Evolutionary conservation across 1,139 yeast genomes (phyloP).

Genomic region (Candida sojae): DNA sequence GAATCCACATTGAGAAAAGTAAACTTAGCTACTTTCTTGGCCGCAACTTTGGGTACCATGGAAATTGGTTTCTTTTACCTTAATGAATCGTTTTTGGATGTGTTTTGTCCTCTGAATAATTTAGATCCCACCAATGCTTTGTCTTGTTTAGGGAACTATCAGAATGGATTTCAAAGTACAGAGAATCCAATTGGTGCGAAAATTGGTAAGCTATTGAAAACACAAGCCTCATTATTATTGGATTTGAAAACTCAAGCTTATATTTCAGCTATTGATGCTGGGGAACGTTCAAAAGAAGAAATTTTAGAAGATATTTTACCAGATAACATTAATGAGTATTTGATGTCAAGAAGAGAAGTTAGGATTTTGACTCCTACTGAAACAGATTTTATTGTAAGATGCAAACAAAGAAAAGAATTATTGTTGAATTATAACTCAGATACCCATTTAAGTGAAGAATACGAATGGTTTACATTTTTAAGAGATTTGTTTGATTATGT

Average conservation of each 20-base stretch:
- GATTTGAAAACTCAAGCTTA: conserved; percentile 95
- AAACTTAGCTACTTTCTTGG: conserved; percentile 81
- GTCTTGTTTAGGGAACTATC: conserved; percentile 35
- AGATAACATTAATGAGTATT: conserved; percentile 52
- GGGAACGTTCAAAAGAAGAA: conserved; percentile 66
- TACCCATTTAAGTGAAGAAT: conserved; percentile 35
- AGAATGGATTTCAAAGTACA: conserved; percentile 37
- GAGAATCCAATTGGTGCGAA: conserved; percentile 33
- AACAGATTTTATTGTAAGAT: conserved; percentile 66
- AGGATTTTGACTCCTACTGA: conserved; percentile 64
- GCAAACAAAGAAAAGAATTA: conserved; percentile 66
- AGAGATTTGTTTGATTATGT: conserved; percentile 79
- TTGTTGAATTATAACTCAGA: conserved; percentile 48
- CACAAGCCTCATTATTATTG: conserved; percentile 75
- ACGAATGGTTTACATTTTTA: conserved; percentile 34
- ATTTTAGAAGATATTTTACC: conserved; percentile 80
- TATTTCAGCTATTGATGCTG: conserved; percentile 81
- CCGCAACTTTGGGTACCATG: conserved; percentile 80
- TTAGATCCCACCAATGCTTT: conserved; percentile 45
- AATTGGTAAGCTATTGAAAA: conserved; percentile 66
- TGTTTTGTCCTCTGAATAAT: conserved; percentile 69
- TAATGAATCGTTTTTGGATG: conserved; percentile 79
- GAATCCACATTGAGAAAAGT: conserved; percentile 78
- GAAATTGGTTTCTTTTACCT: conserved; percentile 87
- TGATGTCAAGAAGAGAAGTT: conserved; percentile 24